These are phyloP conservation scores for Vitellaria paradoxa DNA, from an alignment of 179 eudicot species.

Conservation along the genomic window DNA sequence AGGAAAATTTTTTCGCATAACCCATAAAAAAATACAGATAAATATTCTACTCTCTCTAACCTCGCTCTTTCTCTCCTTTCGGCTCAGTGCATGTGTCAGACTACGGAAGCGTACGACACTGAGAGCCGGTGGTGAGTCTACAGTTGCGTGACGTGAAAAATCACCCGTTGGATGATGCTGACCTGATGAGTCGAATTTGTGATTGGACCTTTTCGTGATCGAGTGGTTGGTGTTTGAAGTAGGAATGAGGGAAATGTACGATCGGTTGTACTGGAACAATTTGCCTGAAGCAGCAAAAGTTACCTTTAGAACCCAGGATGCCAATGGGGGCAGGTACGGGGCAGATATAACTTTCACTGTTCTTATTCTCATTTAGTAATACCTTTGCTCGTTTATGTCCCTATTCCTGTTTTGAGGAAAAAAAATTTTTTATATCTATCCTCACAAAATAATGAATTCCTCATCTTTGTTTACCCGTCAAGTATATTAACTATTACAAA, in stretches of 20 bases:
- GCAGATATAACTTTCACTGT: no score
- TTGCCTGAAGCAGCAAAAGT: background rate
- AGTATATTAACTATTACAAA: no score
- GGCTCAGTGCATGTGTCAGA: background rate
- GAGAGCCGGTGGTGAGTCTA: background rate
- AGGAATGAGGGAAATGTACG: background rate
- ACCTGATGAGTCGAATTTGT: background rate
- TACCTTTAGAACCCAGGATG: background rate
- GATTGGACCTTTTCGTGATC: background rate
- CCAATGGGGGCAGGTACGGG: no score
- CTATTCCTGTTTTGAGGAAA: no score
- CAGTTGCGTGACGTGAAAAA: background rate
- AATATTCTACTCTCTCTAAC: background rate
- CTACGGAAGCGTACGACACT: slow-evolving; percentile 14
- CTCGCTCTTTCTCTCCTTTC: background rate
- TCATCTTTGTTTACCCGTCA: no score
- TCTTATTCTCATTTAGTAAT: no score
- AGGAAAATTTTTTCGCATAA: no score
- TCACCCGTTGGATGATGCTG: background rate
- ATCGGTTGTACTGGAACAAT: background rate
- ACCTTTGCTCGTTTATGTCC: no score
- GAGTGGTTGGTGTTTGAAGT: background rate
- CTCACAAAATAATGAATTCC: no score
- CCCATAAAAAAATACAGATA: no score
- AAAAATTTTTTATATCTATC: no score